phyloP scores from a whole-genome alignment of 2,329 filamentous ascomycete species.

The Paecilomyces sp. region DNA sequence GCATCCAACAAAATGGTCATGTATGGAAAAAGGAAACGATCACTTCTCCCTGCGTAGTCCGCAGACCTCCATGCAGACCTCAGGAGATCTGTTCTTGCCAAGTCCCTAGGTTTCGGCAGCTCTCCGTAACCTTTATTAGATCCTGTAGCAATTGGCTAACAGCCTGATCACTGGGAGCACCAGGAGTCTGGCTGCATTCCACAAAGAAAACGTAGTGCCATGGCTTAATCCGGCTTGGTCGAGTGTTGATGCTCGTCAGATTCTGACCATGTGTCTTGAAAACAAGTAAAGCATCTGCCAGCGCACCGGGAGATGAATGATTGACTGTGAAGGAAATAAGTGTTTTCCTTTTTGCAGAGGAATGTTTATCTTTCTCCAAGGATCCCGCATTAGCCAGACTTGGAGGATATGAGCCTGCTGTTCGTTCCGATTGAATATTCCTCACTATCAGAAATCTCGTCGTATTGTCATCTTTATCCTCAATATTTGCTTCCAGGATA shows the following conservation, averaged over 20 bases:
- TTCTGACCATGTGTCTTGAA: slow-evolving; percentile 71
- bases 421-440: slow-evolving; percentile 24
- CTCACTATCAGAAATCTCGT: slow-evolving; percentile 41
- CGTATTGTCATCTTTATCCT: slow-evolving; percentile 40
- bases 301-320: slow-evolving; percentile 69
- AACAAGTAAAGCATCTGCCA: slow-evolving; percentile 72
- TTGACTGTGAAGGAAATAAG: slow-evolving; percentile 78
- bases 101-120: slow-evolving; percentile 32
- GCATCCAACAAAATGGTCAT: neutral
- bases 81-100: slow-evolving; percentile 28
- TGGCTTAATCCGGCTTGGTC: slow-evolving; percentile 64
- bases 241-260: slow-evolving; percentile 81
- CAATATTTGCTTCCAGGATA: slow-evolving; percentile 51
- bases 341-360: slow-evolving; percentile 49
- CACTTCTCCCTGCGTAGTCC: neutral
- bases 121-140: slow-evolving; percentile 29
- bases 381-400: slow-evolving; percentile 9
- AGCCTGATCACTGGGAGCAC: slow-evolving; percentile 20
- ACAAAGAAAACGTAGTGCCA: slow-evolving; percentile 97
- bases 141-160: slow-evolving; percentile 22
- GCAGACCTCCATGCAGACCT: neutral
- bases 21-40: neutral
- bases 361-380: slow-evolving; percentile 1
- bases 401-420: slow-evolving; percentile 9
- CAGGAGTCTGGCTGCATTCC: slow-evolving; percentile 63